Conservation (phyloP, 495 filamentous ascomycete genomes). For the Penicillium dipodomyicola region DNA sequence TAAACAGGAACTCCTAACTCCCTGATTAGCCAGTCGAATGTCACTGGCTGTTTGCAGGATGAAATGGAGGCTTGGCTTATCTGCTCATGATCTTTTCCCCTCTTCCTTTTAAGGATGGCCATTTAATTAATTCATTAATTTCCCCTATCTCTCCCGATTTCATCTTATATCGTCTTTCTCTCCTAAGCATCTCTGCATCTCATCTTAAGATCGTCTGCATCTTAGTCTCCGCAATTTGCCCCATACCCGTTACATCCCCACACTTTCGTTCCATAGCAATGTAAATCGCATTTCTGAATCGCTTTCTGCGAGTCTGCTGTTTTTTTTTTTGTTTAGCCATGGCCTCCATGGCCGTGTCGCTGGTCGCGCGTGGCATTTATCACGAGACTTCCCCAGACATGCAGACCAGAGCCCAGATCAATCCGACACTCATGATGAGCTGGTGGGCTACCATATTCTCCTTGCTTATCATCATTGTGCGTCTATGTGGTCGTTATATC, state of each 20-base stretch:
- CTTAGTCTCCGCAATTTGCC: slow-evolving; percentile 13
- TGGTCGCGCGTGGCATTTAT: slow-evolving; percentile 25
- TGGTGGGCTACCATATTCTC: slow-evolving; percentile 93
- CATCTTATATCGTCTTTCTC: neutral
- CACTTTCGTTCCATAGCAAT: slow-evolving; percentile 21
- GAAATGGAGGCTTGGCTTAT: slow-evolving; percentile 2
- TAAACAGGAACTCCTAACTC: too few relatives aligned
- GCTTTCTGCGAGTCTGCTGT: slow-evolving; percentile 18
- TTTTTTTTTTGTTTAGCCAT: slow-evolving; percentile 6
- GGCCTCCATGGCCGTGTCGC: slow-evolving; percentile 12
- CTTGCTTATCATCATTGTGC: slow-evolving; percentile 72
- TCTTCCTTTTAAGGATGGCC: neutral
- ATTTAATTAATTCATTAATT: too few relatives aligned
- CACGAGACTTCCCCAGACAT: slow-evolving; percentile 54
- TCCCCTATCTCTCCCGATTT: slow-evolving; percentile 3
- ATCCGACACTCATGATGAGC: slow-evolving; percentile 80
- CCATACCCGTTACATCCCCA: slow-evolving; percentile 7
- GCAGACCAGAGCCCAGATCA: slow-evolving; percentile 54
- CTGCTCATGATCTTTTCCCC: neutral
- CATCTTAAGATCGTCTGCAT: neutral
- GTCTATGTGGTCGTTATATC: slow-evolving; percentile 74
- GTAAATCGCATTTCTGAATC: slow-evolving; percentile 21
- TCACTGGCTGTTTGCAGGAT: neutral
- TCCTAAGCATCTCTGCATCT: neutral
- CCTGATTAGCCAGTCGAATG: slow-evolving; percentile 9